These are phyloP conservation scores for Suillus bovinus DNA, from an alignment of 768 basidiomycete species.

Conservation along the genomic window DNA sequence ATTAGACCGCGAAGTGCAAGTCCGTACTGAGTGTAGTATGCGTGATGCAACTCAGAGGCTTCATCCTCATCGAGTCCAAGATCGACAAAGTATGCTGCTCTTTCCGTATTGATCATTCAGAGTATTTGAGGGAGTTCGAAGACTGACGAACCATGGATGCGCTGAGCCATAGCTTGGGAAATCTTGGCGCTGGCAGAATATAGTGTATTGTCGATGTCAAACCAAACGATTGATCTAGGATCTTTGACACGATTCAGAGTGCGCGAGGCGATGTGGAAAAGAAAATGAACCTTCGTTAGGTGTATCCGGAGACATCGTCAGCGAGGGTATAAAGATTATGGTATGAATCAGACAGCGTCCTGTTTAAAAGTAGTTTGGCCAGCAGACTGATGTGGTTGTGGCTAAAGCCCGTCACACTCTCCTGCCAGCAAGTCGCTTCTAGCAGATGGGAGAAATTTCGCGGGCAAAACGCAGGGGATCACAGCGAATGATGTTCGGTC, in stretches of 20 bases:
- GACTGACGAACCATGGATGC: slow-evolving; percentile 63
- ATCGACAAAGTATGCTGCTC: slow-evolving; percentile 69
- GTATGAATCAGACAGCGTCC: background rate
- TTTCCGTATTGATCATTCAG: slow-evolving; percentile 3
- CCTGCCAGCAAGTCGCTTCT: too few relatives aligned
- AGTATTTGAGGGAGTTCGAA: background rate
- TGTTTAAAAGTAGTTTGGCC: background rate
- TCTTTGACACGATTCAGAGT: slow-evolving; percentile 35
- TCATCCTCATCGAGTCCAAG: slow-evolving; percentile 69
- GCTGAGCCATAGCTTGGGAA: slow-evolving; percentile 74
- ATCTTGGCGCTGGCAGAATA: slow-evolving; percentile 78
- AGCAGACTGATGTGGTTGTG: too few relatives aligned
- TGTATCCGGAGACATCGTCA: slow-evolving; percentile 24
- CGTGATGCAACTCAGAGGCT: slow-evolving; percentile 65
- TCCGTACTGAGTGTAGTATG: slow-evolving; percentile 81
- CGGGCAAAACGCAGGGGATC: too few relatives aligned
- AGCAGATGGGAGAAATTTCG: too few relatives aligned
- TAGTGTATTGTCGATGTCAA: slow-evolving; percentile 88
- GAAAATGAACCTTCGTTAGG: slow-evolving; percentile 25
- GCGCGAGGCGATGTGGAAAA: background rate
- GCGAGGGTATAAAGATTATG: slow-evolving; percentile 24
- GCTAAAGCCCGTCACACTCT: too few relatives aligned
- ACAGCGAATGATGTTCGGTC: too few relatives aligned
- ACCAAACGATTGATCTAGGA: slow-evolving; percentile 66
- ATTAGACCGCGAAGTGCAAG: slow-evolving; percentile 79